Conservation (phyloP, 2,329 filamentous ascomycete genomes). For the Exophiala sideris region DNA sequence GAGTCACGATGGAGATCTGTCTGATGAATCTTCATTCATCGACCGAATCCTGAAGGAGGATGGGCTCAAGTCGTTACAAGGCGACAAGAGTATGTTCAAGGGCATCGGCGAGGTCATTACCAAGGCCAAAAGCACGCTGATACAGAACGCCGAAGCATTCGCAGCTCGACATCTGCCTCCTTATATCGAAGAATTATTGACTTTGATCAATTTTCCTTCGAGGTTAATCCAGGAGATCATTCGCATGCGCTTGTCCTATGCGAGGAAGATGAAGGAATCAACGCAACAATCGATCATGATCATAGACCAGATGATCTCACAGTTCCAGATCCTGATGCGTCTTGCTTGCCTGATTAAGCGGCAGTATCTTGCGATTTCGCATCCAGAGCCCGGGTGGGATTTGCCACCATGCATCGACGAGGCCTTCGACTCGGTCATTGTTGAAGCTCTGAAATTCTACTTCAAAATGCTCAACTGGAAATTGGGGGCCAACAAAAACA, state of each 20-base stretch:
- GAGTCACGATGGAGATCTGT: slow-evolving; percentile 67
- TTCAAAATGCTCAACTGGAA: slow-evolving; percentile 99
- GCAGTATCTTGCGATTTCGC: slow-evolving; percentile 77
- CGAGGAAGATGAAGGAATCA: slow-evolving; percentile 91
- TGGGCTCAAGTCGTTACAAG: slow-evolving; percentile 85
- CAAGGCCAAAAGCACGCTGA: slow-evolving; percentile 90
- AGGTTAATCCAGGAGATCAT: slow-evolving; percentile 96
- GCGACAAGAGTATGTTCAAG: slow-evolving; percentile 74
- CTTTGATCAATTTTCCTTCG: slow-evolving; percentile 94
- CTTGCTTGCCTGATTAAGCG: slow-evolving; percentile 90
- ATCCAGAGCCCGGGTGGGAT: slow-evolving; percentile 90
- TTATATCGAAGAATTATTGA: slow-evolving; percentile 94
- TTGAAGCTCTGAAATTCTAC: slow-evolving; percentile 94
- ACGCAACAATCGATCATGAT: slow-evolving; percentile 89
- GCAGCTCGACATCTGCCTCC: slow-evolving; percentile 86
- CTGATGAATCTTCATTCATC: slow-evolving; percentile 88
- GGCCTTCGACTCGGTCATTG: slow-evolving; percentile 84
- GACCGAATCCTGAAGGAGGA: slow-evolving; percentile 95
- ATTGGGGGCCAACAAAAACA: slow-evolving; percentile 94
- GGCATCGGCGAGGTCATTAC: slow-evolving; percentile 81
- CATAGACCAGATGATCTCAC: slow-evolving; percentile 95
- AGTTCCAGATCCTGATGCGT: slow-evolving; percentile 90
- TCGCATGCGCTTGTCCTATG: slow-evolving; percentile 83
- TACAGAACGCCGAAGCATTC: slow-evolving; percentile 79
- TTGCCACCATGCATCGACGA: slow-evolving; percentile 95